Evolutionary conservation across 2,329 filamentous ascomycete genomes (phyloP).

Genomic region (Thyridium curvatum): DNA sequence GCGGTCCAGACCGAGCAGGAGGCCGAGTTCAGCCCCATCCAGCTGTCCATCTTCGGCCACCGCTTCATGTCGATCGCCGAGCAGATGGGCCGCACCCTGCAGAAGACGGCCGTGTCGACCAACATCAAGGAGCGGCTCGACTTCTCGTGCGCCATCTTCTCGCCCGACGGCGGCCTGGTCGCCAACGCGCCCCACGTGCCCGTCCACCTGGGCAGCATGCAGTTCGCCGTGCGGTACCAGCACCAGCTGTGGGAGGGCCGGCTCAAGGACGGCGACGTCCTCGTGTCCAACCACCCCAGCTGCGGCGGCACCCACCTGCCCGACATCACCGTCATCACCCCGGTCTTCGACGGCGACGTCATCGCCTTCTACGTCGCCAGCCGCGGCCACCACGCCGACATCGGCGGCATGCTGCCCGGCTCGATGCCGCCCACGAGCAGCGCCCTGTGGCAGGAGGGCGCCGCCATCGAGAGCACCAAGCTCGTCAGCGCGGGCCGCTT

Average conservation of each 20-base stretch:
- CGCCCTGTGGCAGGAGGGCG: conserved; percentile 52
- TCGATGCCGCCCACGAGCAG: conserved; percentile 68
- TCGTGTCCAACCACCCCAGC: conserved; percentile 69
- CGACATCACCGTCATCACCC: conserved; percentile 67
- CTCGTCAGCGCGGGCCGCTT: conserved; percentile 63
- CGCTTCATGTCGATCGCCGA: conserved; percentile 71
- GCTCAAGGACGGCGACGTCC: conserved; percentile 64
- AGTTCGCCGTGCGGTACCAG: conserved; percentile 63
- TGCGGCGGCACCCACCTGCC: conserved; percentile 69
- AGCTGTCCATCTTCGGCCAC: conserved; percentile 64
- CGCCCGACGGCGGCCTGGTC: conserved; percentile 60
- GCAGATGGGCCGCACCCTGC: conserved; percentile 62
- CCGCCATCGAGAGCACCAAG: conserved; percentile 51
- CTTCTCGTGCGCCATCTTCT: conserved; percentile 67
- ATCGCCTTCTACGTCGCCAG: conserved; percentile 70
- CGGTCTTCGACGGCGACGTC: conserved; percentile 47
- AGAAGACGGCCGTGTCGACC: conserved; percentile 64
- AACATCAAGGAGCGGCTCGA: conserved; percentile 69
- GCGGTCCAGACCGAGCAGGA: not conserved
- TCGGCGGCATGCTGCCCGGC: conserved; percentile 62
- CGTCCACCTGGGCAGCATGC: conserved; percentile 67
- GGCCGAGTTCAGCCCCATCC: conserved; percentile 56
- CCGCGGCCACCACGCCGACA: conserved; percentile 66
- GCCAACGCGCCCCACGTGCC: conserved; percentile 66
- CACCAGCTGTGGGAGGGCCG: conserved; percentile 40